Conservation (phyloP, 2,329 filamentous ascomycete genomes). For the Colletotrichum siamense region DNA sequence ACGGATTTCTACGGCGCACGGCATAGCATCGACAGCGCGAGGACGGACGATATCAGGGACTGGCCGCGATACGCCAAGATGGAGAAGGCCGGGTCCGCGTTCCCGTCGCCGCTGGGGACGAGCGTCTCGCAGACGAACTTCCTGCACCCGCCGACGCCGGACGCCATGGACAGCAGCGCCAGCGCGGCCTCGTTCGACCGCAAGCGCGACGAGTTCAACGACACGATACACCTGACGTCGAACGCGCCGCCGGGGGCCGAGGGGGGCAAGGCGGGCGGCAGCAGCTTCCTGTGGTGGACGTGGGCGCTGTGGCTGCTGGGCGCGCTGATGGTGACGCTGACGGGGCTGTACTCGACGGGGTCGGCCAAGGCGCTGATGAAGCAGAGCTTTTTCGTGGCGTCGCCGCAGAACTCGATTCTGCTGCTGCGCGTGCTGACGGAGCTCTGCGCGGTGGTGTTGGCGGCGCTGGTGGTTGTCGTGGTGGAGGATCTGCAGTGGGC, state of each 20-base stretch:
- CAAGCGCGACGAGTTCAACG: background rate
- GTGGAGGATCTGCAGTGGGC: constrained; percentile 18
- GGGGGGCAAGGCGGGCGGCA: background rate
- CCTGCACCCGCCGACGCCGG: constrained; percentile 3
- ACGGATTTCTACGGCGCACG: background rate
- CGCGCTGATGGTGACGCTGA: constrained; percentile 6
- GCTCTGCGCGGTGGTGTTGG: background rate
- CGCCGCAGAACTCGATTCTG: constrained; percentile 3
- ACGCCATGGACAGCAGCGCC: background rate
- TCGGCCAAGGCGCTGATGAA: constrained; percentile 16
- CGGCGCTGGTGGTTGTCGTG: constrained; percentile 5
- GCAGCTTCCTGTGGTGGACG: constrained; percentile 15
- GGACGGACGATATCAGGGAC: background rate
- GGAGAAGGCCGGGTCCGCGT: background rate
- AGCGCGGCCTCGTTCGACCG: background rate
- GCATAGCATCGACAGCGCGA: background rate
- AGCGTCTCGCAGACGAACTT: background rate
- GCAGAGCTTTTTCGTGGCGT: constrained; percentile 7
- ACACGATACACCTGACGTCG: background rate
- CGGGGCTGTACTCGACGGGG: constrained; percentile 12
- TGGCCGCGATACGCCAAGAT: background rate
- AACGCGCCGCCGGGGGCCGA: background rate
- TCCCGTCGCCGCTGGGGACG: background rate
- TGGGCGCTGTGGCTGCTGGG: background rate
- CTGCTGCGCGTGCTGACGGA: constrained; percentile 15